phyloP scores from a whole-genome alignment of 2,329 filamentous ascomycete genomes.

The Thielaviopsis euricoi region DNA sequence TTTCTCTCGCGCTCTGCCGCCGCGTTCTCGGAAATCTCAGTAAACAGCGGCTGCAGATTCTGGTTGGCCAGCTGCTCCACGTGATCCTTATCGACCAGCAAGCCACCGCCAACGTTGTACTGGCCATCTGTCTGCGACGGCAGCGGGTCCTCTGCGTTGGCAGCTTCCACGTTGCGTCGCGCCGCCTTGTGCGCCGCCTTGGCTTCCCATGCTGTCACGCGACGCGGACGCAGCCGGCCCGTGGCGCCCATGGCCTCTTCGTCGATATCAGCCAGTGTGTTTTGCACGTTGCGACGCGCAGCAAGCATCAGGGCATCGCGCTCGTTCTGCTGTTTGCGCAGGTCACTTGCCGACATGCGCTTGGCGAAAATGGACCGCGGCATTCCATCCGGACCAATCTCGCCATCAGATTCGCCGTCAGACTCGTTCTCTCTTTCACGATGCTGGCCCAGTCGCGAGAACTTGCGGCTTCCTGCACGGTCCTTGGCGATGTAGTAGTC shows the following conservation, averaged over 20 bases:
- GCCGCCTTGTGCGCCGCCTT: slow-evolving; percentile 40
- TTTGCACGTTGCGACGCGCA: slow-evolving; percentile 74
- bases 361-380: slow-evolving; percentile 57
- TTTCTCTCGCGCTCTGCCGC: slow-evolving; percentile 29
- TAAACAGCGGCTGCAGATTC: slow-evolving; percentile 29
- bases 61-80: slow-evolving; percentile 7
- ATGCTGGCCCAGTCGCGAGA: slow-evolving; percentile 22
- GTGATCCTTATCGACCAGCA: background rate
- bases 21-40: slow-evolving; percentile 6
- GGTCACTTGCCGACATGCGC: slow-evolving; percentile 50
- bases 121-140: slow-evolving; percentile 1
- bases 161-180: slow-evolving; percentile 17
- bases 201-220: slow-evolving; percentile 61
- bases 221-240: slow-evolving; percentile 52
- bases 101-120: slow-evolving; percentile 7
- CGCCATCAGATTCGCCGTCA: slow-evolving; percentile 39
- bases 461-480: slow-evolving; percentile 23
- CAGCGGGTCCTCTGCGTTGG: background rate
- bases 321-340: slow-evolving; percentile 58
- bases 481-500: slow-evolving; percentile 54
- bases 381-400: slow-evolving; percentile 47
- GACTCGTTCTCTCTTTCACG: background rate
- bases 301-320: slow-evolving; percentile 59
- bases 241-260: slow-evolving; percentile 35
- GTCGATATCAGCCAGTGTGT: slow-evolving; percentile 64